Percentiles rank a stretch among this genome's conserved stretches.
Conservation (phyloP, 768 basidiomycete species). For the Fistulinella prunicolor region DNA sequence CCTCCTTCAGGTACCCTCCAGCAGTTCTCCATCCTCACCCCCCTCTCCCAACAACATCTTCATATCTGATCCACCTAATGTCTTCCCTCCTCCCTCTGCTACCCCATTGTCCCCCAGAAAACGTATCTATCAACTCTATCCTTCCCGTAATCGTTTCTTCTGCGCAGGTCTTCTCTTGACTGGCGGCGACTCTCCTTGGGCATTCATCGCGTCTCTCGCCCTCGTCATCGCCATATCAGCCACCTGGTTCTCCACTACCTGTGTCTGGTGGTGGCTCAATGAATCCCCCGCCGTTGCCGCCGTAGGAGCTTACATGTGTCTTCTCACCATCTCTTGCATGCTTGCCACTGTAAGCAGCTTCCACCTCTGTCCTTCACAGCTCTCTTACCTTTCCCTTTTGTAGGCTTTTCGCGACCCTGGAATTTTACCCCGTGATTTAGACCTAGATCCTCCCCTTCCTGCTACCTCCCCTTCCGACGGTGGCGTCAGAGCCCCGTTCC, state of each 20-base stretch:
- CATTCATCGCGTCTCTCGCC: constrained; percentile 65
- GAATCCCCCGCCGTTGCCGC: constrained; percentile 67
- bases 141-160: constrained; percentile 76
- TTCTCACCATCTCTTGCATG: constrained; percentile 75
- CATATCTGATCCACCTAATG: constrained; percentile 29
- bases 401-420: constrained; percentile 84
- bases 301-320: constrained; percentile 59
- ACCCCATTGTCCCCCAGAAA: constrained; percentile 34
- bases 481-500: constrained; percentile 60
- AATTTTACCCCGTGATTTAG: constrained; percentile 83
- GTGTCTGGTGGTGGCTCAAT: constrained; percentile 85
- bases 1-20: constrained; percentile 26
- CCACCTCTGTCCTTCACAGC: background rate
- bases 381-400: background rate
- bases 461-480: constrained; percentile 61
- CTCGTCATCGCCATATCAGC: constrained; percentile 68
- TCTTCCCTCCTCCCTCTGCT: constrained; percentile 33
- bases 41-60: constrained; percentile 30
- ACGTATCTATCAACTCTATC: constrained; percentile 61
- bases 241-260: constrained; percentile 86
- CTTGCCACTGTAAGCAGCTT: constrained; percentile 59
- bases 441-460: constrained; percentile 80
- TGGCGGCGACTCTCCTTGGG: constrained; percentile 83
- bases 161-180: constrained; percentile 70
- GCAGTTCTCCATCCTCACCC: constrained; percentile 19